phyloP scores from a whole-genome alignment of 805 yeast genomes.

The Sugiyamaella marilandica region DNA sequence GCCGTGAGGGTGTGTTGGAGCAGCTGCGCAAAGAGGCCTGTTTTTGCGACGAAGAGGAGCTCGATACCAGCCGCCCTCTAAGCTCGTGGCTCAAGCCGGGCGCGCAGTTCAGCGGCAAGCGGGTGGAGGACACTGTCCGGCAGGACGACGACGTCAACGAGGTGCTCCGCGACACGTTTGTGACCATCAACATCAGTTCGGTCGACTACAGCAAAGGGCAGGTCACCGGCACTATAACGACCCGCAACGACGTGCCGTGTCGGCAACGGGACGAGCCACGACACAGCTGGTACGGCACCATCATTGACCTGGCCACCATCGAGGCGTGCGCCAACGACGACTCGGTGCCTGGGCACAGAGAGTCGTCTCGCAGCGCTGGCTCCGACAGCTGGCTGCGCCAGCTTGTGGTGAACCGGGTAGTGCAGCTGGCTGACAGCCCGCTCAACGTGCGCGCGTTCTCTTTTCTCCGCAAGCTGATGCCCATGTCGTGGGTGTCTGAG shows the following conservation, averaged over 20 bases:
- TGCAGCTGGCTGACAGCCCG: neutral
- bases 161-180: neutral
- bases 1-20: neutral
- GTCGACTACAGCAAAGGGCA: neutral
- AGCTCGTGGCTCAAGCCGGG: slow-evolving; percentile 9
- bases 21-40: neutral
- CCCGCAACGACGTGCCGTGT: neutral
- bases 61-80: no score
- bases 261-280: neutral
- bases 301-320: neutral
- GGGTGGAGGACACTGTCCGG: neutral
- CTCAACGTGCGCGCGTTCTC: neutral
- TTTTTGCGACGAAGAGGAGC: no score
- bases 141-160: neutral
- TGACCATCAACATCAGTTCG: neutral
- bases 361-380: neutral
- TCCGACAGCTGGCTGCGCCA: neutral
- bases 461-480: neutral
- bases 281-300: neutral
- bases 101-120: slow-evolving; percentile 4
- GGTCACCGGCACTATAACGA: neutral
- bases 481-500: neutral
- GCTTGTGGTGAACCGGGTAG: neutral
- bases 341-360: neutral
- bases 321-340: neutral